Conservation (phyloP, 331 rosid species). For the Erythrophleum ivorense region DNA sequence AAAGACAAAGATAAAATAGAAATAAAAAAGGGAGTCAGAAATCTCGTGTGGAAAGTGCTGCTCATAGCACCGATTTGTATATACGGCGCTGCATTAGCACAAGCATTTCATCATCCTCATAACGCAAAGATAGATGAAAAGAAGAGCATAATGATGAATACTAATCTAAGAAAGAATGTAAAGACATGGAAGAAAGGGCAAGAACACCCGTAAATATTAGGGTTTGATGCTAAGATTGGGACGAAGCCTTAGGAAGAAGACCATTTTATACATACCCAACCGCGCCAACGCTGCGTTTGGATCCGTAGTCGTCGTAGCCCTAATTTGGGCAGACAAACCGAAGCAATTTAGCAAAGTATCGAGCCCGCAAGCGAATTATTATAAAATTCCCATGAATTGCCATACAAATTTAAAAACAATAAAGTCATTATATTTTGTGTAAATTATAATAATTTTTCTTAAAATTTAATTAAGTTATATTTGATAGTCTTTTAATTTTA, state of each 20-base stretch:
- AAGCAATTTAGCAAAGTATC: background rate
- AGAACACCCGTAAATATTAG: background rate
- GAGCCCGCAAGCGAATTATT: background rate
- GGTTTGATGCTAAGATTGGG: background rate
- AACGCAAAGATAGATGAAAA: background rate
- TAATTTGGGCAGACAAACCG: background rate
- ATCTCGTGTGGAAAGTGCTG: slow-evolving; percentile 42
- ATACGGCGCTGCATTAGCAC: slow-evolving; percentile 30
- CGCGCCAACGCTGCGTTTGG: background rate
- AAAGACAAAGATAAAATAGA: too few species aligned
- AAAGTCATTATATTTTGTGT: too few species aligned
- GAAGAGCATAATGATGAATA: background rate
- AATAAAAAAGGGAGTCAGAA: slow-evolving; percentile 23
- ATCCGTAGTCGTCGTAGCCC: background rate
- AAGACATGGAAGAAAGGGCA: background rate
- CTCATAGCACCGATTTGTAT: slow-evolving; percentile 17
- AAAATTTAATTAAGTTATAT: too few species aligned
- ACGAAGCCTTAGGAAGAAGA: background rate
- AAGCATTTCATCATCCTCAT: slow-evolving; percentile 32
- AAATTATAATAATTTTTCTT: too few species aligned
- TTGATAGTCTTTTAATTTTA: too few species aligned
- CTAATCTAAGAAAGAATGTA: background rate
- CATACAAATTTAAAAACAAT: too few species aligned
- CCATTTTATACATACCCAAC: background rate
- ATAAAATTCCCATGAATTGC: too few species aligned